phyloP scores from a whole-genome alignment of 306 rosid species.

The peach (Prunus persica) region DNA sequence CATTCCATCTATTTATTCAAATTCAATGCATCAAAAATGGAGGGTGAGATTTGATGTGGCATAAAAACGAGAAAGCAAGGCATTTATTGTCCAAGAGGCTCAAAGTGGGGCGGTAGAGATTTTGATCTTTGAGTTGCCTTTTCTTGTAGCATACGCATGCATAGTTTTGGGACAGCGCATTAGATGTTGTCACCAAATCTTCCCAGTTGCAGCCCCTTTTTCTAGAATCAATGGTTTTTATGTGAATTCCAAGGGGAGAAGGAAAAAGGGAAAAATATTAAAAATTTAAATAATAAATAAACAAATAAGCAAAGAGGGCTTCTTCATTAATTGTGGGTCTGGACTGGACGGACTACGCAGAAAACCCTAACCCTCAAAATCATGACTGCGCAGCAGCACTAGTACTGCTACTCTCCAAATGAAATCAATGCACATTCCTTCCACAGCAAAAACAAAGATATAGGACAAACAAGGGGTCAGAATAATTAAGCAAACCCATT shows the following conservation, averaged over 20 bases:
- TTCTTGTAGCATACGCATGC: slow-evolving; percentile 15
- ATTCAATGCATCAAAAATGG: not conserved
- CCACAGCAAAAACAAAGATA: slow-evolving; percentile 49
- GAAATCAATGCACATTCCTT: slow-evolving; percentile 75
- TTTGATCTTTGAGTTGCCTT: not conserved
- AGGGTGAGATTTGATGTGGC: not conserved
- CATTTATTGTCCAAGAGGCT: not conserved
- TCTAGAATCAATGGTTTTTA: not conserved
- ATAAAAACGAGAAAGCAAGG: not conserved
- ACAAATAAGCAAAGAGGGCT: not conserved
- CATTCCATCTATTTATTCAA: not conserved
- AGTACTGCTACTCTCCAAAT: not conserved
- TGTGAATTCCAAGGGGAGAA: not conserved
- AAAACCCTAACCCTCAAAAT: slow-evolving; percentile 1
- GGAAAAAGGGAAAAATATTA: not conserved
- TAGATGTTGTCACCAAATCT: slow-evolving; percentile 1
- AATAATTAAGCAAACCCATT: slow-evolving; percentile 18
- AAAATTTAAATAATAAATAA: no score
- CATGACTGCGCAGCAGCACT: not conserved
- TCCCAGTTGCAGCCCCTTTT: not conserved
- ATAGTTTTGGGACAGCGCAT: slow-evolving; percentile 1
- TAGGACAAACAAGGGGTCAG: slow-evolving; percentile 52
- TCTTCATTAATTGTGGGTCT: not conserved
- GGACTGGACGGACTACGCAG: not conserved
- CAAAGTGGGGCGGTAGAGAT: not conserved